A percentile compares a stretch with the other conserved stretches of the same genome.
Conservation (phyloP, 148 eudicot genomes). For the Chenopodium quinoa region DNA sequence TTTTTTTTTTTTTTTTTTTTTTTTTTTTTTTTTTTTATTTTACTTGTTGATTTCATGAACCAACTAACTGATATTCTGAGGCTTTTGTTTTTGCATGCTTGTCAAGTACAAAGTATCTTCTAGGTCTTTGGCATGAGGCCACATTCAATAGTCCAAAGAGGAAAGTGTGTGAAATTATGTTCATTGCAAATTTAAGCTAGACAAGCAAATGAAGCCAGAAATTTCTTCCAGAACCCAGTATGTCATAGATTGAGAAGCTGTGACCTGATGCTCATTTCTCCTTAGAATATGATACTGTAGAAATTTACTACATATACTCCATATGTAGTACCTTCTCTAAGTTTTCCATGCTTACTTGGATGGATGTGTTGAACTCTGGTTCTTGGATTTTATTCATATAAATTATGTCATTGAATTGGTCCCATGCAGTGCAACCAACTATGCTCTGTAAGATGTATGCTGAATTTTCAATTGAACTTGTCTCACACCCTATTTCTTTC, state of each 20-base stretch:
- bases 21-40: no score
- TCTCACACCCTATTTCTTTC: no score
- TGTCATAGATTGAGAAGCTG: neutral
- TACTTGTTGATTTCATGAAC: neutral
- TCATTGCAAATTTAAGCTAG: neutral
- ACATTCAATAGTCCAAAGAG: neutral
- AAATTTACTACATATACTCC: no score
- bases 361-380: neutral
- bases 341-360: constrained; percentile 2
- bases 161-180: neutral
- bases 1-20: no score
- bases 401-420: neutral
- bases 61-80: neutral
- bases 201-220: neutral
- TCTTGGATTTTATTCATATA: neutral
- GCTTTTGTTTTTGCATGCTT: neutral
- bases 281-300: neutral
- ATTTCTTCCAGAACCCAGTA: neutral
- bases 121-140: neutral
- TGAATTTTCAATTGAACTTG: neutral
- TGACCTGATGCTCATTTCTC: neutral
- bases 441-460: neutral
- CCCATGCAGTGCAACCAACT: constrained; percentile 2
- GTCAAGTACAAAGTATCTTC: neutral
- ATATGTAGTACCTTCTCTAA: neutral